Conservation (phyloP, 208 protist genomes). For the Trichomonas vaginalis region DNA sequence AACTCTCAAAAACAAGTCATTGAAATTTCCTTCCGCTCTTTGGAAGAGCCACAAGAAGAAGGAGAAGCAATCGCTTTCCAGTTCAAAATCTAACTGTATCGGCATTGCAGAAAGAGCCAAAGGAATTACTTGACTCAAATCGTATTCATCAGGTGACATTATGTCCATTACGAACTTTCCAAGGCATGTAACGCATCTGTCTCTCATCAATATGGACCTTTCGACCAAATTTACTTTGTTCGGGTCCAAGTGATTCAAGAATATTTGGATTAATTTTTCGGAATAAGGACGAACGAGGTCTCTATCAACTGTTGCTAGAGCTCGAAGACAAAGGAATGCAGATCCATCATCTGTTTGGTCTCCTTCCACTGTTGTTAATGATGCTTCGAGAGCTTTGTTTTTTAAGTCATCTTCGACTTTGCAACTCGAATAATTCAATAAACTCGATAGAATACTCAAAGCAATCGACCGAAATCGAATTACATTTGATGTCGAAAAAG, state of each 20-base stretch:
- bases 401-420: not conserved
- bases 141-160: not conserved
- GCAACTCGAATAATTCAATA: not conserved
- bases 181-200: not conserved
- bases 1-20: not conserved
- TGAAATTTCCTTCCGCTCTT: not conserved
- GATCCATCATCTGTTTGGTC: not conserved
- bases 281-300: not conserved
- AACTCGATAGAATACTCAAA: not conserved
- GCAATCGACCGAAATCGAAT: not conserved
- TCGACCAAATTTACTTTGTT: not conserved
- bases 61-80: not conserved
- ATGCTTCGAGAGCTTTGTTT: not conserved
- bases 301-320: not conserved
- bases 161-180: not conserved
- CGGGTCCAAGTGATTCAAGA: not conserved
- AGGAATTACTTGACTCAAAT: not conserved
- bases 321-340: not conserved
- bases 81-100: not conserved
- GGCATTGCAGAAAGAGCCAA: not conserved
- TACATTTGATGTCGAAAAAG: not conserved
- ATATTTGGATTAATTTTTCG: not conserved
- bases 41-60: not conserved
- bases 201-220: not conserved
- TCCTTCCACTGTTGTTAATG: not conserved